A percentile compares a stretch with the other conserved stretches of the same genome.
These are phyloP conservation scores for Schizophyllum commune DNA, from an alignment of 1,284 basidiomycete species.

Conservation along the genomic window DNA sequence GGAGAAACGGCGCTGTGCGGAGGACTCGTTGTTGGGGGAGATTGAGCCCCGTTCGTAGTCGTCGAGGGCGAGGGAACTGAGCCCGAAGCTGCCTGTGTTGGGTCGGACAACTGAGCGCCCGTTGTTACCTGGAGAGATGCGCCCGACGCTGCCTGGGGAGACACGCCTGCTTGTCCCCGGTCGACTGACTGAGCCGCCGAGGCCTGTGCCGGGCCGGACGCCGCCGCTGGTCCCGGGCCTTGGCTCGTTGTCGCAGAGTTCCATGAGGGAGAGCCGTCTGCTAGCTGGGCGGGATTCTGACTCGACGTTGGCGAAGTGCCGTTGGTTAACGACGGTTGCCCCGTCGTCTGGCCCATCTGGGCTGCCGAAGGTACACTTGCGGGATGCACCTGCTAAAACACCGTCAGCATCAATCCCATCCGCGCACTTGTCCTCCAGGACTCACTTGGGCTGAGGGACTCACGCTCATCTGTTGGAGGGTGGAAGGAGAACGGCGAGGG, in stretches of 20 bases:
- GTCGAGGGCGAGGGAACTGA: no score
- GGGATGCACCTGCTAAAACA: slow-evolving; percentile 28
- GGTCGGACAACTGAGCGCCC: slow-evolving; percentile 3
- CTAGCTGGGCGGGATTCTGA: slow-evolving; percentile 68
- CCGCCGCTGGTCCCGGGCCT: slow-evolving; percentile 1
- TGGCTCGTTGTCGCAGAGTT: slow-evolving; percentile 67
- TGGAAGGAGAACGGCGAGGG: slow-evolving; percentile 77
- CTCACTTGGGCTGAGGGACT: no score
- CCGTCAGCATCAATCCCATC: slow-evolving; percentile 1
- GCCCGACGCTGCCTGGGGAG: slow-evolving; percentile 14
- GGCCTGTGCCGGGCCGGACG: no score
- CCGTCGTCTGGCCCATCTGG: slow-evolving; percentile 42
- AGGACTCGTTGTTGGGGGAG: no score
- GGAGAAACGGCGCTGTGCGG: no score
- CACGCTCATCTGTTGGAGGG: slow-evolving; percentile 37
- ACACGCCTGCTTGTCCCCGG: no score
- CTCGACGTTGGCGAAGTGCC: slow-evolving; percentile 44
- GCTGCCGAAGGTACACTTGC: slow-evolving; percentile 59
- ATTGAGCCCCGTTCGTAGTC: no score
- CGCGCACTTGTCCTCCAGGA: not conserved
- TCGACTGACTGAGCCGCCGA: no score
- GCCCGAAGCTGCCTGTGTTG: no score
- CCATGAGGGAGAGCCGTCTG: slow-evolving; percentile 74
- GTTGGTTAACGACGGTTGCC: slow-evolving; percentile 19
- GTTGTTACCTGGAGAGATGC: slow-evolving; percentile 20